Evolutionary conservation across 139 green algal genomes (phyloP).

Genomic region (Micractinium sp.): DNA sequence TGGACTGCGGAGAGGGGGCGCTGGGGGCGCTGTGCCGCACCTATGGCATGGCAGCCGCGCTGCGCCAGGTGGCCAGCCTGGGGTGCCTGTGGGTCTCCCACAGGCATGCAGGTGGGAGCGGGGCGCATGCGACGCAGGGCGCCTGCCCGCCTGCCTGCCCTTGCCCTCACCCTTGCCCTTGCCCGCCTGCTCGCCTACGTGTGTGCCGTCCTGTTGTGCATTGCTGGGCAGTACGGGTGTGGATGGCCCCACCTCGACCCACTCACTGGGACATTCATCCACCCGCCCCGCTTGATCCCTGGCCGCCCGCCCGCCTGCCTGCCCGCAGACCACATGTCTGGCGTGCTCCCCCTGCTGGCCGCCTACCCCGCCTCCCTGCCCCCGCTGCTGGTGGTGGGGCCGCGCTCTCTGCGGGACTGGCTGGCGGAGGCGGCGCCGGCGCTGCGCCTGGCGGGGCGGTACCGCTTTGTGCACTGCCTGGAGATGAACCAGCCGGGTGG

Average conservation of each 20-base stretch:
- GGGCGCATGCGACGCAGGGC: neutral
- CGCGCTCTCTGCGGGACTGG: conserved; percentile 59
- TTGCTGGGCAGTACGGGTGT: neutral
- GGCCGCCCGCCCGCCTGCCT: neutral
- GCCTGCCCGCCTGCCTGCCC: neutral
- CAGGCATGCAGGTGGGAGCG: conserved; percentile 68
- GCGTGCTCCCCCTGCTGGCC: conserved; percentile 58
- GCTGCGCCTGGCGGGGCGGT: conserved; percentile 45
- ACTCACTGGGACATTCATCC: neutral
- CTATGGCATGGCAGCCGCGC: neutral
- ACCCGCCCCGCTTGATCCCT: neutral
- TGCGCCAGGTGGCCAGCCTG: conserved; percentile 49
- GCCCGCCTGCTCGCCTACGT: neutral
- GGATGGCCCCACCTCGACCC: too few relatives aligned
- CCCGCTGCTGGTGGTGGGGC: conserved; percentile 67
- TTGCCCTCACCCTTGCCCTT: too few relatives aligned
- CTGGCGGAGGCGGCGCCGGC: conserved; percentile 41
- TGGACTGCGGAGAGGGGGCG: conserved; percentile 84
- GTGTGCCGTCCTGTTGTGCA: neutral
- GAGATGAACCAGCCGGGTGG: conserved; percentile 41
- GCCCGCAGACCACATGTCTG: conserved; percentile 43
- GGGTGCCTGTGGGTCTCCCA: conserved; percentile 84
- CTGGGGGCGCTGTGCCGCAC: conserved; percentile 45
- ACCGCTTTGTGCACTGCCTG: conserved; percentile 64
- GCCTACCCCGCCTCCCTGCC: conserved; percentile 8